A percentile compares a stretch with the other conserved stretches of the same genome.
Conservation (phyloP, 495 filamentous ascomycete genomes). For the Sabuloglossum arenarium region DNA sequence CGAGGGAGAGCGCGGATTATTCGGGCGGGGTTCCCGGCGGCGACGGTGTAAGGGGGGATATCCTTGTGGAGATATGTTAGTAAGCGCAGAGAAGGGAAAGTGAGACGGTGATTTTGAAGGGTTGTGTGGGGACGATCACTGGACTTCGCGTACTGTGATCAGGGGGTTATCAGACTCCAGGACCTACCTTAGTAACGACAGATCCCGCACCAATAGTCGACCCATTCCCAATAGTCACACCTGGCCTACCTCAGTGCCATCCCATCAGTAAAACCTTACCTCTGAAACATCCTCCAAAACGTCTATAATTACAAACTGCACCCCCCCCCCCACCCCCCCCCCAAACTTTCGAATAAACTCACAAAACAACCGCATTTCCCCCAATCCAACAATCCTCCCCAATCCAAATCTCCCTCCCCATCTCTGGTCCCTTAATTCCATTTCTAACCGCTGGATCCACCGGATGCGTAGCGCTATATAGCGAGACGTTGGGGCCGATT, state of each 20-base stretch:
- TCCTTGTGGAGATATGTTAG: conserved; percentile 29
- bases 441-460: conserved; percentile 52
- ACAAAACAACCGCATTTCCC: conserved; percentile 48
- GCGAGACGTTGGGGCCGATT: conserved; percentile 55
- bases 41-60: conserved; percentile 40
- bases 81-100: too few species aligned
- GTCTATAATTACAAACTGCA: too few species aligned
- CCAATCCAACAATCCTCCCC: conserved; percentile 85
- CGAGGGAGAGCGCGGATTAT: conserved; percentile 19
- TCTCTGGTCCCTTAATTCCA: conserved; percentile 54
- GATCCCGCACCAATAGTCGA: conserved; percentile 65
- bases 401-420: conserved; percentile 52
- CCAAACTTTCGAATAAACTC: too few species aligned
- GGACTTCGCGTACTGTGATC: too few species aligned
- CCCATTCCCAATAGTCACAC: conserved; percentile 64
- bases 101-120: too few species aligned
- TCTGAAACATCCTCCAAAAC: too few species aligned
- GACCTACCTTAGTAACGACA: conserved; percentile 68
- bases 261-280: neutral
- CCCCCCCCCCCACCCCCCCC: too few species aligned
- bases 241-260: conserved; percentile 21
- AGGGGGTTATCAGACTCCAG: neutral
- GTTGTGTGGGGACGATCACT: too few species aligned
- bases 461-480: conserved; percentile 58
- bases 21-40: conserved; percentile 45